phyloP scores from a whole-genome alignment of 2,329 filamentous ascomycete species.

The Pseudogymnoascus pannorum region DNA sequence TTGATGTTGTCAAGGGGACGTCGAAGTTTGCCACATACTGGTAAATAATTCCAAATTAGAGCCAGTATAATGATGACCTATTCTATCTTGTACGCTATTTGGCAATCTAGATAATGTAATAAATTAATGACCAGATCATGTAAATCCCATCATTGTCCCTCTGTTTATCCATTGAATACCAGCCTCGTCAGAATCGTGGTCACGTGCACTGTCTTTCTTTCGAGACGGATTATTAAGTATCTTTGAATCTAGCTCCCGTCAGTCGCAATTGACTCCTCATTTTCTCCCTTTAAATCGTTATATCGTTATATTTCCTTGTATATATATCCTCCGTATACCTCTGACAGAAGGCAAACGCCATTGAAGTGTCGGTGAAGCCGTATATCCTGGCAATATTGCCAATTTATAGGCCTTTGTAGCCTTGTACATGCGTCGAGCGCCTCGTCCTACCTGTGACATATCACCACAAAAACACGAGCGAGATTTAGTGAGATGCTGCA shows the following conservation, averaged over 20 bases:
- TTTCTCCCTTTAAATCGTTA: not conserved
- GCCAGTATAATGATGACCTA: not conserved
- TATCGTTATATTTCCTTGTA: not conserved
- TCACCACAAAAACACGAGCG: not conserved
- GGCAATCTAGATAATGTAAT: not conserved
- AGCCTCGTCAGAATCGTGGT: not conserved
- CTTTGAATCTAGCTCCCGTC: not conserved
- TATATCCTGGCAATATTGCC: not conserved
- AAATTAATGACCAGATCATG: too few relatives aligned
- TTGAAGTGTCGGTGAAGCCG: not conserved
- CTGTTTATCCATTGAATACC: not conserved
- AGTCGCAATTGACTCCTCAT: not conserved
- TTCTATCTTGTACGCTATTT: not conserved
- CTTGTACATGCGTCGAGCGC: not conserved
- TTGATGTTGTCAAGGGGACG: constrained; percentile 44
- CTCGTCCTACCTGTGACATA: not conserved
- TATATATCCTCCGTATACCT: not conserved
- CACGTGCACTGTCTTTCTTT: not conserved
- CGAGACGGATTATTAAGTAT: not conserved
- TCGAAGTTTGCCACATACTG: constrained; percentile 29
- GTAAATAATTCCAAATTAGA: constrained; percentile 13
- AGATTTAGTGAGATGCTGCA: not conserved
- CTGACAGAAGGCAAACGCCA: not conserved
- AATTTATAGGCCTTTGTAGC: constrained; percentile 1
- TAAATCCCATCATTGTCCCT: not conserved